Evolutionary conservation across 1,284 basidiomycete genomes (phyloP), one percentile per base, ranked within the genome.

Genomic region (Malassezia sympodialis): DNA sequence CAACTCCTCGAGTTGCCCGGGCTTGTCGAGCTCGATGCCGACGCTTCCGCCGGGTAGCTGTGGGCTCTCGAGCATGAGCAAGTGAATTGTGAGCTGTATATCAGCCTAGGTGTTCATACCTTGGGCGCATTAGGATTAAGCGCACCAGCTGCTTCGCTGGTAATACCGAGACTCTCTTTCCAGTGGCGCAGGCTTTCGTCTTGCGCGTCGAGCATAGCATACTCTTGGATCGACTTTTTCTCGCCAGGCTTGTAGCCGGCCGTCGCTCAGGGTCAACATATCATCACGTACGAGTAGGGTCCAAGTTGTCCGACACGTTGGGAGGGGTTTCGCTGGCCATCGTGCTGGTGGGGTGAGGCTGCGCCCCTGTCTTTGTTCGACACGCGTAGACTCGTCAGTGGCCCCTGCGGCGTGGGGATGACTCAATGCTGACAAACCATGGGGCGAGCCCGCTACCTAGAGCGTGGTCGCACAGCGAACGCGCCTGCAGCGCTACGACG

Each of bases 81-180:
- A 59, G 53, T 68, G 66, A 12, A 70, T 56, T 11, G 62, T 62
- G 47, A 72, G 60, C 65, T 64, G 59, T 7, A 35, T 19, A 23
- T 8, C 26, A 32, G 30, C 19, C 30, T 4, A 44, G 19, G 27
- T 6, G n/a, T 10, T 23, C 59, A 49, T 30, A 68, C 65, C 58
- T 68, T 69, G 45, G 69, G 68, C 32, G 66, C 66, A 34, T 54
- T 62, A 1, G 69, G 67, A 51, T 69, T 76, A 19, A 76, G 68
- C 23, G 70, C 75, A 5, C 63, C 47, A 23, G 77, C 46, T 12
- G 55, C 56, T 21, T 55, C 51, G 21, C 84, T 80, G 44, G 80
- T 81, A 62, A 91, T 83, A 51, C 90, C 90, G 31, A 93, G 80
- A 59, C 84, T 89, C 23, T 86, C 87, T 75, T 91, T 91, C 88